Percentiles rank a stretch among this genome's conserved stretches.
Evolutionary conservation across 768 basidiomycete genomes (phyloP).

Genomic region (Crepidotus variabilis): DNA sequence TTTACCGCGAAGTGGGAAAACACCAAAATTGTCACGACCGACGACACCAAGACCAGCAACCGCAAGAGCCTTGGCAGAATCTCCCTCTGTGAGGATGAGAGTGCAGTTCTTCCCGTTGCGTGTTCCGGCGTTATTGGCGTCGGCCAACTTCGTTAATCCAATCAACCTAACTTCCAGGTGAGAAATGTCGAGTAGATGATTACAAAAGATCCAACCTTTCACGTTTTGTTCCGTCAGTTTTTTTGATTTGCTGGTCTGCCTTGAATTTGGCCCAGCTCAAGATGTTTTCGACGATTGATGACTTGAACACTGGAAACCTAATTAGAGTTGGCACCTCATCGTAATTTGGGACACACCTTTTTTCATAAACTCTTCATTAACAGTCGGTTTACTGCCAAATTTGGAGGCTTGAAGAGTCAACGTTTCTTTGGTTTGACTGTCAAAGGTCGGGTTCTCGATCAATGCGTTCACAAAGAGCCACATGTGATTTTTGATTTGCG

Average conservation of each 20-base stretch:
- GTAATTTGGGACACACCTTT: slow-evolving; percentile 57
- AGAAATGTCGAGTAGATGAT: not conserved
- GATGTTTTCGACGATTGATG: slow-evolving; percentile 87
- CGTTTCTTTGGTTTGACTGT: slow-evolving; percentile 98
- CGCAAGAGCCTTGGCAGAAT: slow-evolving; percentile 96
- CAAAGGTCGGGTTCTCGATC: slow-evolving; percentile 97
- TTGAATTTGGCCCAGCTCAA: slow-evolving; percentile 97
- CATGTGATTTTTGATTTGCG: slow-evolving; percentile 96
- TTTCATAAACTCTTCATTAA: slow-evolving; percentile 95
- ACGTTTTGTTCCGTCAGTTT: slow-evolving; percentile 90
- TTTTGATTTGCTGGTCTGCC: slow-evolving; percentile 94
- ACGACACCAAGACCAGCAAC: slow-evolving; percentile 93
- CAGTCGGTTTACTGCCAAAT: slow-evolving; percentile 81
- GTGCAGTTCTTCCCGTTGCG: slow-evolving; percentile 80
- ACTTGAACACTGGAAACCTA: slow-evolving; percentile 59
- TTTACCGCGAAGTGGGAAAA: slow-evolving; percentile 97
- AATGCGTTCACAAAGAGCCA: slow-evolving; percentile 96
- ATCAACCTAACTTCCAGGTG: slow-evolving; percentile 53
- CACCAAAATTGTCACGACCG: slow-evolving; percentile 94
- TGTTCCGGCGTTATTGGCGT: slow-evolving; percentile 96
- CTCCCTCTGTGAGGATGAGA: slow-evolving; percentile 96
- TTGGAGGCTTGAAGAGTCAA: slow-evolving; percentile 83
- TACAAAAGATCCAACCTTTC: slow-evolving; percentile 53
- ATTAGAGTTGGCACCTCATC: not conserved
- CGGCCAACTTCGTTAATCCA: slow-evolving; percentile 89